Percentiles rank a stretch among this genome's conserved stretches.
phyloP scores from a whole-genome alignment of 805 yeast genomes.

The Saccharomycopsis sp. region DNA sequence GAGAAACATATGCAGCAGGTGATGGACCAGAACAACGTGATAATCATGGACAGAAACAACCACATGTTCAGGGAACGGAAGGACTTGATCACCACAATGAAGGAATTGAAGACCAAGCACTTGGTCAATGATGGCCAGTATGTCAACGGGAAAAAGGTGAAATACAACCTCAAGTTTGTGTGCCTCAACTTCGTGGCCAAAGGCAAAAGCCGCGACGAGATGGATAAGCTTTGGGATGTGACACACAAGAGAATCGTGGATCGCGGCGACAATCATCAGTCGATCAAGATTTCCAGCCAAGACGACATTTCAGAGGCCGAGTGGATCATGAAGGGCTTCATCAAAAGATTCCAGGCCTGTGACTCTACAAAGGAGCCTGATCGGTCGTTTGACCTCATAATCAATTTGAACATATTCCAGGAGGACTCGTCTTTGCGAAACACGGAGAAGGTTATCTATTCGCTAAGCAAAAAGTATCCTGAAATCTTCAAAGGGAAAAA shows the following conservation, averaged over 20 bases:
- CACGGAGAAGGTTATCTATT: constrained; percentile 35
- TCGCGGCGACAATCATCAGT: constrained; percentile 87
- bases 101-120: constrained; percentile 29
- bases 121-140: constrained; percentile 34
- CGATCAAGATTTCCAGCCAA: constrained; percentile 44
- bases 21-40: constrained; percentile 36
- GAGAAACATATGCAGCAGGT: not conserved
- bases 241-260: constrained; percentile 53
- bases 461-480: constrained; percentile 33
- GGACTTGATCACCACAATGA: constrained; percentile 40
- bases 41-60: constrained; percentile 79
- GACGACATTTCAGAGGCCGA: constrained; percentile 38
- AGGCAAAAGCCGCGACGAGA: constrained; percentile 24
- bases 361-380: constrained; percentile 50
- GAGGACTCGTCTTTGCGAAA: constrained; percentile 44
- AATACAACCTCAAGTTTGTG: constrained; percentile 42
- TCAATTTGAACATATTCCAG: constrained; percentile 44
- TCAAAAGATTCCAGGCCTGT: constrained; percentile 61
- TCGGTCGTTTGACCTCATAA: constrained; percentile 52
- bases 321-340: constrained; percentile 66
- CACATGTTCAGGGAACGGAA: constrained; percentile 63
- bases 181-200: constrained; percentile 36
- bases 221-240: constrained; percentile 37
- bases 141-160: constrained; percentile 18
- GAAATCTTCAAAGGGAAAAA: constrained; percentile 29